Conservation (phyloP, 768 basidiomycete species). For the Exsudoporus frostii region DNA sequence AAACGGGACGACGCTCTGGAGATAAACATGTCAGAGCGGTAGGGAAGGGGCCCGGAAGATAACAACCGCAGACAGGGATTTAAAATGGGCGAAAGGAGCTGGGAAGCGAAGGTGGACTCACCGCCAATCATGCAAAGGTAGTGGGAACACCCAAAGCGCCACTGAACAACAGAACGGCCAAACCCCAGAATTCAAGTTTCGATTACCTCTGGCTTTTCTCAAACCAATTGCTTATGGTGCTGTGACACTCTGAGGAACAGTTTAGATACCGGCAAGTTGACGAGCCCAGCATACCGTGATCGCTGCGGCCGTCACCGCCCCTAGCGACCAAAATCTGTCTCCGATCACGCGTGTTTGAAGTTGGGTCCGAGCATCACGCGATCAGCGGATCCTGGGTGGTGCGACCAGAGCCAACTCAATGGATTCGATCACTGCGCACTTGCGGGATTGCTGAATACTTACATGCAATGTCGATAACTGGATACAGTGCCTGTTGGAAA, state of each 20-base stretch:
- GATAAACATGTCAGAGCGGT: slow-evolving; percentile 11
- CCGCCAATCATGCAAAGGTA: background rate
- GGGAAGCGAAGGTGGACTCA: background rate
- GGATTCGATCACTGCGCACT: too few relatives aligned
- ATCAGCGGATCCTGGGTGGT: too few relatives aligned
- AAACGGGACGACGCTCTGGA: background rate
- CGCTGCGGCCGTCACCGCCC: too few relatives aligned
- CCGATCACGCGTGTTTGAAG: too few relatives aligned
- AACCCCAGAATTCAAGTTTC: background rate
- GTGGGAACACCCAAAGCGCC: background rate
- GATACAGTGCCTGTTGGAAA: too few relatives aligned
- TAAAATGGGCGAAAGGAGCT: background rate
- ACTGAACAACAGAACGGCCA: background rate
- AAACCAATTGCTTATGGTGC: background rate
- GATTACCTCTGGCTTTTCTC: background rate
- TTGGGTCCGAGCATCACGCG: too few relatives aligned
- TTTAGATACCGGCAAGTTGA: background rate
- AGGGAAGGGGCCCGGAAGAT: background rate
- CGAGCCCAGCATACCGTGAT: too few relatives aligned
- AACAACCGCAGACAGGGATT: background rate
- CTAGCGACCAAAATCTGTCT: too few relatives aligned
- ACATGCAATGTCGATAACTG: too few relatives aligned
- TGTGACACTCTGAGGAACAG: too few relatives aligned
- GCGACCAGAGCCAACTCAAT: too few relatives aligned
- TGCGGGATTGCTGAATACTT: too few relatives aligned